Evolutionary conservation across 2,329 filamentous ascomycete genomes (phyloP), one percentile per base, ranked within the genome.

Genomic region (Trichoderma cornu-damae): DNA sequence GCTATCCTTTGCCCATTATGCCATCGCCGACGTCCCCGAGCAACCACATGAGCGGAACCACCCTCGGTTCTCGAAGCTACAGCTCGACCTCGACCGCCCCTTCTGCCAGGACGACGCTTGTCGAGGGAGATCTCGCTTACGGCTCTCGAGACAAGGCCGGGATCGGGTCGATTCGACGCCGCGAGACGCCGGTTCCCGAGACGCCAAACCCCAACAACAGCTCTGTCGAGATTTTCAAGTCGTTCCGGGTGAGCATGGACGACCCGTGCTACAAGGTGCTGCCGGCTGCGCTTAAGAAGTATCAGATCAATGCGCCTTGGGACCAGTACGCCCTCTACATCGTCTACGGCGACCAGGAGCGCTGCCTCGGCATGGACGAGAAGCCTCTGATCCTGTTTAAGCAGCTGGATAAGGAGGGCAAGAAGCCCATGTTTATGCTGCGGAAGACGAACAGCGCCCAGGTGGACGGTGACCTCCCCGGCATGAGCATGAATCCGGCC

Each of bases 341-440:
- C 70, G 94, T 99, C 3, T 96, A 96, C 66, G 94, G 94, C n/a
- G 92, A 97, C 67, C 91, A 97, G 73, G 94, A 99, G 75, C 86
- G 94, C 12, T 97, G 93, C 70, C 75, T 99, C 35, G 90, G 89
- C 1, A 78, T 96, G 63, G 88, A 97, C 58, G 94, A 99, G 74
- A 93, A 95, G 67, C 94, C 94, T 8, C 77, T 99, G 59, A 95
- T 96, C 61, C 75, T 99, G 61, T 99, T 99, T 76, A 99, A 99
- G 75, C 92, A 97, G 70, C 77, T 99, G 57, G 92, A 97, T 69
- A 92, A 92, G 71, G 94, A 97, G 75, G 94, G 94, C 46, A 88
- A 95, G 74, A 99, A 97, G 71, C 94, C 94, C 20, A 97, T 97
- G 94, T 99, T 99, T 69, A 99, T 99, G 94, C 77, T 99, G 57